Evolutionary conservation across 768 basidiomycete genomes (phyloP).

Genomic region (Lentinus tigrinus): DNA sequence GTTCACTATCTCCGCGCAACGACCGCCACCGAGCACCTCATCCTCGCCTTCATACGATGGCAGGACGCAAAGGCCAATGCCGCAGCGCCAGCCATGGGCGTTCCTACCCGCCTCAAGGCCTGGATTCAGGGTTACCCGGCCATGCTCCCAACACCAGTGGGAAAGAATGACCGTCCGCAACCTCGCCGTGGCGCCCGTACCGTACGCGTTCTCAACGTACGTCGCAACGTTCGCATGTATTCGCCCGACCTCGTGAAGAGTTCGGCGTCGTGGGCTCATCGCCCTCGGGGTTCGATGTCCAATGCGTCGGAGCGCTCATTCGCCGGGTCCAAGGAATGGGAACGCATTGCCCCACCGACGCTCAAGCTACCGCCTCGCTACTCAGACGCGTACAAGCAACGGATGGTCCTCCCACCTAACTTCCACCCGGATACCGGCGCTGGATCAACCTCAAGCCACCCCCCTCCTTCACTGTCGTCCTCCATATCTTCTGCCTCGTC

Average conservation of each 20-base stretch:
- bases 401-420: constrained; percentile 64
- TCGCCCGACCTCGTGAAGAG: constrained; percentile 79
- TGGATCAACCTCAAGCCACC: constrained; percentile 30
- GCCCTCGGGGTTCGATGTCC: constrained; percentile 29
- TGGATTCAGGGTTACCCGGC: constrained; percentile 90
- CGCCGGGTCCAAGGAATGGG: constrained; percentile 72
- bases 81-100: constrained; percentile 49
- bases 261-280: constrained; percentile 47
- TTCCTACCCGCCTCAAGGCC: constrained; percentile 84
- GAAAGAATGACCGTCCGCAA: constrained; percentile 51
- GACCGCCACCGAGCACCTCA: constrained; percentile 87
- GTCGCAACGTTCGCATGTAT: constrained; percentile 85
- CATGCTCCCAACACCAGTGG: constrained; percentile 62
- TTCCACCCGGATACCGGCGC: constrained; percentile 51
- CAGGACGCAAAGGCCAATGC: constrained; percentile 57
- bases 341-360: constrained; percentile 61
- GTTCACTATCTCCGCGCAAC: constrained; percentile 75
- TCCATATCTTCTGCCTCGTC: constrained; percentile 40
- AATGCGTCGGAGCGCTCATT: constrained; percentile 43
- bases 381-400: constrained; percentile 72
- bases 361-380: constrained; percentile 66
- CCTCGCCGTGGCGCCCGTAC: constrained; percentile 76
- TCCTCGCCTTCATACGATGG: constrained; percentile 88
- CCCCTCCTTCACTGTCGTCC: constrained; percentile 35
- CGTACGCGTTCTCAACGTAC: constrained; percentile 73